These are phyloP conservation scores for Amaranthus cruentus DNA, from an alignment of 148 eudicot genomes.

Conservation along the genomic window DNA sequence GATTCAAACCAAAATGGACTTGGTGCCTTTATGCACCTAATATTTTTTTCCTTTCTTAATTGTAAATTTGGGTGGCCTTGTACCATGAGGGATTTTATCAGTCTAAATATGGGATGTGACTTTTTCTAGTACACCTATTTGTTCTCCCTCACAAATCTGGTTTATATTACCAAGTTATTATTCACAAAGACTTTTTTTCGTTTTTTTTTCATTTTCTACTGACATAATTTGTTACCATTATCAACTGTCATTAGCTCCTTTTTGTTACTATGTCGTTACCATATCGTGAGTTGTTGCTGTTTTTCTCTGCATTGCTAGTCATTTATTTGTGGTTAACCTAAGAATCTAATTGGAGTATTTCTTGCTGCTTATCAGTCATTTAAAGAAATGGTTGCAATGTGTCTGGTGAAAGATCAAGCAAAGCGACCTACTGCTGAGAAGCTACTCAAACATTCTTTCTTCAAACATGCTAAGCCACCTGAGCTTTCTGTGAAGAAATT, in stretches of 20 bases:
- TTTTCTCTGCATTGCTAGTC: background rate
- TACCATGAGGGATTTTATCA: background rate
- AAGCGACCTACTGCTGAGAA: constrained; percentile 95
- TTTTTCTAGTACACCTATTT: background rate
- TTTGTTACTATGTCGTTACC: background rate
- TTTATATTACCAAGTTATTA: background rate
- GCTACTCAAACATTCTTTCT: constrained; percentile 86
- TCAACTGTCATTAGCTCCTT: background rate
- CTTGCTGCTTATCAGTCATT: constrained; percentile 58
- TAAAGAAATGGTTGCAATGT: constrained; percentile 98
- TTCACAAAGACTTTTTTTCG: background rate
- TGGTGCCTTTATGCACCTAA: background rate
- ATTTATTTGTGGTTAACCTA: background rate
- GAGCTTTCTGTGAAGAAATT: constrained; percentile 82
- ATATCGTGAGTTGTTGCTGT: background rate
- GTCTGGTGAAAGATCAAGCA: constrained; percentile 97
- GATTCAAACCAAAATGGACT: background rate
- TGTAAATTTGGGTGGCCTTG: background rate
- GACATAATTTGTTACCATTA: background rate
- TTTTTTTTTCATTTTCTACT: background rate
- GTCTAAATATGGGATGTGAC: background rate
- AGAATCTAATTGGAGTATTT: constrained; percentile 26
- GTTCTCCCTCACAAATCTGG: background rate
- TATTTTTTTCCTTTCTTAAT: background rate
- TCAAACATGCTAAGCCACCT: constrained; percentile 87